phyloP scores from a whole-genome alignment of 2,329 filamentous ascomycete genomes.

The Mariannaea elegans region DNA sequence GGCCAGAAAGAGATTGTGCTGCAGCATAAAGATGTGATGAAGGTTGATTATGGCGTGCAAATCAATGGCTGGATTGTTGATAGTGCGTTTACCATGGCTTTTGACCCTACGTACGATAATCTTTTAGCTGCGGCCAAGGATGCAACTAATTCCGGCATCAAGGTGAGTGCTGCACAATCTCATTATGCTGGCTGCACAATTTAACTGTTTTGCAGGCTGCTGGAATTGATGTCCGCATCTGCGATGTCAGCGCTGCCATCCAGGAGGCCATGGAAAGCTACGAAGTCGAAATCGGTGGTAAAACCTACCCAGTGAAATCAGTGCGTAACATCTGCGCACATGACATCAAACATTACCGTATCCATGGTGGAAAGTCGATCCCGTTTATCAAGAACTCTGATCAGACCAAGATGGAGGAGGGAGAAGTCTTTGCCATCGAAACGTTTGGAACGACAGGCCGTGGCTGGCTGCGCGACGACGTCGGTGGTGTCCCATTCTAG shows the following conservation, averaged over 20 bases:
- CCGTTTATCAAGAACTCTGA: conserved; percentile 87
- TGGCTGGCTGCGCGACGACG: conserved; percentile 82
- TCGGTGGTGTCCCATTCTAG: conserved; percentile 44
- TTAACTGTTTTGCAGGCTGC: conserved; percentile 52
- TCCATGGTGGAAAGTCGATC: conserved; percentile 89
- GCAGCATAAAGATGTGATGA: conserved; percentile 76
- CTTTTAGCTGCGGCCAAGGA: conserved; percentile 75
- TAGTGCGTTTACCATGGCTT: conserved; percentile 78
- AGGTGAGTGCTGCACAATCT: conserved; percentile 43
- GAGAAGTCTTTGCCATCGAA: conserved; percentile 91
- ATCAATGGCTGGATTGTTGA: conserved; percentile 81
- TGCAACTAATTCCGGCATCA: conserved; percentile 84
- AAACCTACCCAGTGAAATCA: conserved; percentile 79
- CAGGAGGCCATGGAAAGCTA: conserved; percentile 93
- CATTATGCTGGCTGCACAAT: not conserved
- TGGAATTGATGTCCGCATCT: conserved; percentile 87
- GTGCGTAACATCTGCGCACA: conserved; percentile 87
- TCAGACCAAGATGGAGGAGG: conserved; percentile 94
- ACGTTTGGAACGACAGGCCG: conserved; percentile 92
- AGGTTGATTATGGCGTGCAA: conserved; percentile 81
- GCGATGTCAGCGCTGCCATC: conserved; percentile 81
- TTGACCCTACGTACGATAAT: conserved; percentile 76
- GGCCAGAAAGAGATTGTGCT: conserved; percentile 76
- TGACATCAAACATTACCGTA: conserved; percentile 84
- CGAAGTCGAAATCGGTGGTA: conserved; percentile 81